Conservation (phyloP, 805 yeast genomes). For the Zygosaccharomyces siamensis region DNA sequence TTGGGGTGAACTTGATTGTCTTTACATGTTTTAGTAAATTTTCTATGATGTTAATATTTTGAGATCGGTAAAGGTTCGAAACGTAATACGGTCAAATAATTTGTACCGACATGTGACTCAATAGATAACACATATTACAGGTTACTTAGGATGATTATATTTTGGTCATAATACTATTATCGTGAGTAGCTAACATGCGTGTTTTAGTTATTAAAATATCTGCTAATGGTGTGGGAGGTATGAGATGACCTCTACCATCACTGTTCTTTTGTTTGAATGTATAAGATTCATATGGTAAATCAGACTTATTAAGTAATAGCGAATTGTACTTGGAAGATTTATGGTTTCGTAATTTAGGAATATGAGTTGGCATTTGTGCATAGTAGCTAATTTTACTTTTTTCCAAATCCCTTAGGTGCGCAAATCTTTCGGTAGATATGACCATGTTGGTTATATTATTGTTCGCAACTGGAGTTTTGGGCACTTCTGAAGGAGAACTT, state of each 20-base stretch:
- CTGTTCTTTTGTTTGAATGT: slow-evolving; percentile 10
- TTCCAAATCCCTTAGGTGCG: slow-evolving; percentile 13
- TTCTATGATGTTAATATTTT: background rate
- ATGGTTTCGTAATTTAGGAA: slow-evolving; percentile 12
- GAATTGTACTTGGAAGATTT: slow-evolving; percentile 1
- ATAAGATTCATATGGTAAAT: slow-evolving; percentile 15
- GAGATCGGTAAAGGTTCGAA: background rate
- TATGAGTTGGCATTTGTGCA: slow-evolving; percentile 10
- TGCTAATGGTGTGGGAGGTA: slow-evolving; percentile 26
- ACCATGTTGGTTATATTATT: slow-evolving; percentile 1
- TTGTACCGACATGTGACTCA: background rate
- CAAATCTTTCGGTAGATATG: background rate
- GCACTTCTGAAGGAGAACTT: background rate
- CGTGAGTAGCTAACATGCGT: background rate
- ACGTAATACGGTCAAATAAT: background rate
- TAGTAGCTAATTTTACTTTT: slow-evolving; percentile 13
- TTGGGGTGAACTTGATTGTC: background rate
- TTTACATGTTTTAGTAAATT: background rate
- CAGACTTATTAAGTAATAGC: slow-evolving; percentile 4
- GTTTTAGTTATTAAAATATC: slow-evolving; percentile 6
- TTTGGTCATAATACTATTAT: background rate
- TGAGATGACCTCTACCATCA: background rate
- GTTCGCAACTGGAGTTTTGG: background rate
- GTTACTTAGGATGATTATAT: background rate
- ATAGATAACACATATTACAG: background rate